Percentiles rank a stretch among this genome's conserved stretches.
phyloP scores from a whole-genome alignment of 2,329 filamentous ascomycete genomes.

The Colletotrichum tabaci region DNA sequence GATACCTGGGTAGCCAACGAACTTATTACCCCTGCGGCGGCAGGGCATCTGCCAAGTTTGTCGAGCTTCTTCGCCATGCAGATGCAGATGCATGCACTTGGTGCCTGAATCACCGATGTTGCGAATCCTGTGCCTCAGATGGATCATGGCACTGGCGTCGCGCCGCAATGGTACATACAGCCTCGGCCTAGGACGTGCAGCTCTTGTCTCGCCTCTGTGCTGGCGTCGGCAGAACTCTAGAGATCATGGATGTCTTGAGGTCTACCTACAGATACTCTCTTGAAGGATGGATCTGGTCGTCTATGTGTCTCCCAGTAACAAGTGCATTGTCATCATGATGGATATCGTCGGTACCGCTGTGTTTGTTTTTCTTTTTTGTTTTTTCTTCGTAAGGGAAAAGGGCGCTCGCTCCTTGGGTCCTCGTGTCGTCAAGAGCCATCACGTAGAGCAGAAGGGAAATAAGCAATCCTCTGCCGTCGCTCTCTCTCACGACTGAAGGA shows the following conservation, averaged over 20 bases:
- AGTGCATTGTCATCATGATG: neutral
- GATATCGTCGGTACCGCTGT: neutral
- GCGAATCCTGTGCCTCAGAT: constrained; percentile 11
- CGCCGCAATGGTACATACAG: neutral
- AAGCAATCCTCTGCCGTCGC: neutral
- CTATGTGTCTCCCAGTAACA: neutral
- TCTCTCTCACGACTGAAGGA: no score
- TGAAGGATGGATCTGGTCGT: neutral
- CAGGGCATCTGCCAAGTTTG: constrained; percentile 28
- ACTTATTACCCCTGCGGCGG: constrained; percentile 1
- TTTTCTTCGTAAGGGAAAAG: no score
- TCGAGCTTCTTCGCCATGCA: constrained; percentile 15
- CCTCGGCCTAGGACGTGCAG: constrained; percentile 1
- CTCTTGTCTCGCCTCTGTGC: neutral
- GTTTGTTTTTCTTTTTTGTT: no score
- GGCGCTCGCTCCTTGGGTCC: neutral
- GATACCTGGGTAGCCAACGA: no score
- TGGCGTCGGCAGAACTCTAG: neutral
- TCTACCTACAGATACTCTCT: neutral
- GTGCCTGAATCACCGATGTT: constrained; percentile 18
- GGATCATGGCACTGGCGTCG: neutral
- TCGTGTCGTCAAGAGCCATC: neutral
- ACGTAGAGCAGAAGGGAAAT: neutral
- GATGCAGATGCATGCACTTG: constrained; percentile 16
- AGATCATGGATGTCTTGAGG: no score